These are phyloP conservation scores for Penicillium malachiteum DNA, from an alignment of 495 filamentous ascomycete genomes.

Conservation along the genomic window DNA sequence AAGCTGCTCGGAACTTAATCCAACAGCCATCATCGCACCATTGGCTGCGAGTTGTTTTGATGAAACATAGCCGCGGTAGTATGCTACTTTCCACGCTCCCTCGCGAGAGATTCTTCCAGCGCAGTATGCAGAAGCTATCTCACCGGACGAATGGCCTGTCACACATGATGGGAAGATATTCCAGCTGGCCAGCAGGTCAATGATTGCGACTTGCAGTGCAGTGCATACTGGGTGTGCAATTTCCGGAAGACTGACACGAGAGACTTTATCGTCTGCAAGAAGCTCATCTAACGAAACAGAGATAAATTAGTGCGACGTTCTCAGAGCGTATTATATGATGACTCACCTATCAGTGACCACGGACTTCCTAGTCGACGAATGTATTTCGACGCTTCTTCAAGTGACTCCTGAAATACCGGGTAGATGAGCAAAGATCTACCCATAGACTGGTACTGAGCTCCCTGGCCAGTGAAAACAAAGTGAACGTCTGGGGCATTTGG, in stretches of 20 bases:
- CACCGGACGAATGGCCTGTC: slow-evolving; percentile 43
- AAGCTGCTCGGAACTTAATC: slow-evolving; percentile 14
- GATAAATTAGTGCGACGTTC: neutral
- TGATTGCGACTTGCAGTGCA: slow-evolving; percentile 42
- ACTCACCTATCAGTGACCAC: slow-evolving; percentile 31
- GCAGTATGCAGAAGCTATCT: slow-evolving; percentile 40
- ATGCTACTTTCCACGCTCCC: slow-evolving; percentile 27
- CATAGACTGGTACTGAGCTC: slow-evolving; percentile 39
- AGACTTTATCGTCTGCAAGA: slow-evolving; percentile 11
- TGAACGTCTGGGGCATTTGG: slow-evolving; percentile 12
- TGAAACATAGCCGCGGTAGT: slow-evolving; percentile 29
- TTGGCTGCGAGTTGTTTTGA: slow-evolving; percentile 21
- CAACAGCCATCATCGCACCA: slow-evolving; percentile 34
- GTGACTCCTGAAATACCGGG: slow-evolving; percentile 23
- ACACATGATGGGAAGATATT: slow-evolving; percentile 29
- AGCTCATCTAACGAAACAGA: slow-evolving; percentile 19
- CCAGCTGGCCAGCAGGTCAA: slow-evolving; percentile 36
- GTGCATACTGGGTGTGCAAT: slow-evolving; percentile 42
- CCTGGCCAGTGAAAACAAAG: slow-evolving; percentile 47
- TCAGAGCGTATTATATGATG: slow-evolving; percentile 2
- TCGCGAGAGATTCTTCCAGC: slow-evolving; percentile 19
- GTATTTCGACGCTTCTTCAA: slow-evolving; percentile 25
- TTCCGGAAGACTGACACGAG: slow-evolving; percentile 26
- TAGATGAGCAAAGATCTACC: slow-evolving; percentile 36
- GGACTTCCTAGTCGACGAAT: slow-evolving; percentile 27